phyloP scores from a whole-genome alignment of 768 basidiomycete species.

The Russula virescens region DNA sequence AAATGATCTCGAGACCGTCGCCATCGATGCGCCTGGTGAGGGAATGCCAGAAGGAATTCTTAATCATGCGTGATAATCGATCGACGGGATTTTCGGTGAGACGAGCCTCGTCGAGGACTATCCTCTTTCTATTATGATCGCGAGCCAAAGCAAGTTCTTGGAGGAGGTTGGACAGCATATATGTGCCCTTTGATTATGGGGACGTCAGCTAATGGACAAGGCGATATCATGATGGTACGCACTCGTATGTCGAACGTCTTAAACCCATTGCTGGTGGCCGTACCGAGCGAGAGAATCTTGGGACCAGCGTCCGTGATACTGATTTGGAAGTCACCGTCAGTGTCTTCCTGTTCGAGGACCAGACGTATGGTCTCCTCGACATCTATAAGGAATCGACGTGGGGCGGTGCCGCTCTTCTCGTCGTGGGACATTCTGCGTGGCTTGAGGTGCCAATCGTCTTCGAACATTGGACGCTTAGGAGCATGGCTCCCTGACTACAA shows the following conservation, averaged over 20 bases:
- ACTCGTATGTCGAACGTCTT: conserved; percentile 96
- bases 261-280: conserved; percentile 96
- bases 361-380: conserved; percentile 97
- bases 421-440: conserved; percentile 87
- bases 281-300: conserved; percentile 93
- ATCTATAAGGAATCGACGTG: conserved; percentile 90
- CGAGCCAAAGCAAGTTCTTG: conserved; percentile 96
- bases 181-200: conserved; percentile 66
- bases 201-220: conserved; percentile 14
- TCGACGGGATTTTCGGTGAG: conserved; percentile 97
- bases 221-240: conserved; percentile 27
- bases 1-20: conserved; percentile 94
- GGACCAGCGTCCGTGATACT: conserved; percentile 95
- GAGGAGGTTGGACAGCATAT: conserved; percentile 98
- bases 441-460: conserved; percentile 68
- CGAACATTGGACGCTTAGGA: conserved; percentile 69
- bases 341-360: conserved; percentile 96
- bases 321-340: conserved; percentile 95
- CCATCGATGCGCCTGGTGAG: conserved; percentile 95
- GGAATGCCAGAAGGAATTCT: conserved; percentile 97
- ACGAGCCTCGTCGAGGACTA: conserved; percentile 98
- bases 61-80: conserved; percentile 95
- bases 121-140: conserved; percentile 91
- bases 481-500: conserved; percentile 22
- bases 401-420: conserved; percentile 68